These are phyloP conservation scores for Verbascum thapsus DNA, from an alignment of 257 asterid genomes.

Conservation along the genomic window DNA sequence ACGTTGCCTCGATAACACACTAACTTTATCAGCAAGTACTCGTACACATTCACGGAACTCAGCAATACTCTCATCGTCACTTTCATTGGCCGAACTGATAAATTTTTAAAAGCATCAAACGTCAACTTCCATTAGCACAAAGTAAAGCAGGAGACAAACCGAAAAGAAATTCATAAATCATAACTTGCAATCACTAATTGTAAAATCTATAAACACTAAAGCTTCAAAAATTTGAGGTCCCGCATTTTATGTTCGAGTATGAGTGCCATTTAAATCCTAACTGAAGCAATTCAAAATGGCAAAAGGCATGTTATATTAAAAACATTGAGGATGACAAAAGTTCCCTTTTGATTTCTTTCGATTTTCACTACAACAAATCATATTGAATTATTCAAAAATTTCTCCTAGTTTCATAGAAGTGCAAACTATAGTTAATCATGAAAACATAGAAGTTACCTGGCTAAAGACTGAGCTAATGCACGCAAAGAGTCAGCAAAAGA, in stretches of 20 bases:
- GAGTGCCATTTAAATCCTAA: background rate
- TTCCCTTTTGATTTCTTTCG: background rate
- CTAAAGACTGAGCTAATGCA: slow-evolving; percentile 68
- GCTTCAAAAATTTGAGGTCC: no score
- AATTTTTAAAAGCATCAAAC: slow-evolving; percentile 25
- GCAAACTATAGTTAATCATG: background rate
- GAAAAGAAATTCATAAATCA: background rate
- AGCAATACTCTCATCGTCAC: slow-evolving; percentile 69
- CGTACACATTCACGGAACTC: slow-evolving; percentile 84
- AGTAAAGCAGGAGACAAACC: background rate
- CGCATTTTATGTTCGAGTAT: no score
- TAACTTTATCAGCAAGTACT: slow-evolving; percentile 82
- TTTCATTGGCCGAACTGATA: slow-evolving; percentile 63
- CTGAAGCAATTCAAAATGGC: background rate
- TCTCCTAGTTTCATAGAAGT: background rate
- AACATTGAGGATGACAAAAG: background rate
- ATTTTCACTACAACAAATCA: background rate
- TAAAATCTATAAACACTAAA: no score
- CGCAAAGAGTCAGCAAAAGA: slow-evolving; percentile 70
- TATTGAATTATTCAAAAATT: background rate
- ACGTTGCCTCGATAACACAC: slow-evolving; percentile 66
- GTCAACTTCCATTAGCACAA: slow-evolving; percentile 17
- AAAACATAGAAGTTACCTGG: slow-evolving; percentile 47
- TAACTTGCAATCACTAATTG: background rate
- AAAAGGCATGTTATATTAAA: no score